Base-by-base conservation (phyloP, 176 grass and related monocot species). In the Zoysia japonica region DNA sequence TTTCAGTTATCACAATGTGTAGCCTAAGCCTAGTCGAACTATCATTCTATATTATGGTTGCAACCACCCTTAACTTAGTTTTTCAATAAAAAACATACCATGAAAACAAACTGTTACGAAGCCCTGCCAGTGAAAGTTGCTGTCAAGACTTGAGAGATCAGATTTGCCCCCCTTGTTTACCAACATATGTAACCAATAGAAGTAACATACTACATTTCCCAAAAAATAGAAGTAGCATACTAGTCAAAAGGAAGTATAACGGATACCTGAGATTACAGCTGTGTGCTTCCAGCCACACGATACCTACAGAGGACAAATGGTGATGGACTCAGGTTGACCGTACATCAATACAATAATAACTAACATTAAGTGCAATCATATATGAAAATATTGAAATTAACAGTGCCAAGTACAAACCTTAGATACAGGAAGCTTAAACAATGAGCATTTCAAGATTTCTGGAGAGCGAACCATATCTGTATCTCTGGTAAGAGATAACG, bases 251-350 rank as follows among this genome's bases (percentile, higher is more conserved):
- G 8, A 50, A 67, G 6, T 1, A 75, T 43, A 72, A 49, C 14
- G 64, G 20, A 76, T 90, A 98, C 95, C 95, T 90, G 92, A 94
- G 61, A 98, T 89, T 66, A 87, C 85, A 85, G 92, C 95, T 53
- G 95, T 98, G 86, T 98, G 95, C 67, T 98, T 98, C 95, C 95
- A 98, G 70, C 95, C 95, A 85, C 95, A 94, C 20, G 95, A 92
- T 78, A 97, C 87, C 95, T 97, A 87, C 64, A 85, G 43, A 60
- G 20, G 56, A 44, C 2, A 89, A 42, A 83, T 76, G 15, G 20
- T 62, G 38, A 83, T 73, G 70, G 45, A 80, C 7, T 49, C 12
- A 77, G 54, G 43, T 80, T n/a, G 47, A 77, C 9, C 49, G 71
- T 75, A 77, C 76, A 83, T 72, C 60, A 63, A 71, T 44, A 76